Conservation (phyloP, 1,139 yeast genomes). For the Lodderomyces orthopsilosis region DNA sequence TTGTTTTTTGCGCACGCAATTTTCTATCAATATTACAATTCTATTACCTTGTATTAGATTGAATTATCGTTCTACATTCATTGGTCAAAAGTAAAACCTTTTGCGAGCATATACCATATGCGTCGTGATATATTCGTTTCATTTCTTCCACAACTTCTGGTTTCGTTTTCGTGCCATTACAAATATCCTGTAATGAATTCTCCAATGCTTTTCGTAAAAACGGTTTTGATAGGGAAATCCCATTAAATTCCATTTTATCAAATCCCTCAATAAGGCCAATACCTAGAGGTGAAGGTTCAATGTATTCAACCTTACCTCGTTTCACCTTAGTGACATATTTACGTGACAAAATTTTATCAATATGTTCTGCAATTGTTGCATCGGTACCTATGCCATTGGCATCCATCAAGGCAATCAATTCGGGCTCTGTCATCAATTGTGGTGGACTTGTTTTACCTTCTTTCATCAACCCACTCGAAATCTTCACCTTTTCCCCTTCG, state of each 20-base stretch:
- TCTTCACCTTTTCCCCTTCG: slow-evolving; percentile 52
- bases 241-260: slow-evolving; percentile 69
- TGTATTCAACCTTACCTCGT: slow-evolving; percentile 32
- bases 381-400: slow-evolving; percentile 98
- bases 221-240: slow-evolving; percentile 81
- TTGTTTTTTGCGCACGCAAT: background rate
- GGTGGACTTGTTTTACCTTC: slow-evolving; percentile 85
- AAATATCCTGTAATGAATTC: slow-evolving; percentile 59
- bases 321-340: slow-evolving; percentile 60
- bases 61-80: slow-evolving; percentile 17
- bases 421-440: slow-evolving; percentile 82
- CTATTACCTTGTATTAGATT: background rate
- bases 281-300: slow-evolving; percentile 83
- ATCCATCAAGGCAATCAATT: slow-evolving; percentile 91
- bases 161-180: slow-evolving; percentile 58
- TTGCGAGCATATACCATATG: slow-evolving; percentile 43
- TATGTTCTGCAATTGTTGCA: slow-evolving; percentile 98
- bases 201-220: slow-evolving; percentile 80
- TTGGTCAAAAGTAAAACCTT: slow-evolving; percentile 28
- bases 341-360: slow-evolving; percentile 69
- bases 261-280: slow-evolving; percentile 88
- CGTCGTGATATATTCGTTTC: slow-evolving; percentile 60
- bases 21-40: background rate
- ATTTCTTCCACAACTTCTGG: slow-evolving; percentile 57
- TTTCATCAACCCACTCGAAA: slow-evolving; percentile 56